Base-by-base conservation (phyloP, 2,329 filamentous ascomycete species). In the Beauveria varroae region DNA sequence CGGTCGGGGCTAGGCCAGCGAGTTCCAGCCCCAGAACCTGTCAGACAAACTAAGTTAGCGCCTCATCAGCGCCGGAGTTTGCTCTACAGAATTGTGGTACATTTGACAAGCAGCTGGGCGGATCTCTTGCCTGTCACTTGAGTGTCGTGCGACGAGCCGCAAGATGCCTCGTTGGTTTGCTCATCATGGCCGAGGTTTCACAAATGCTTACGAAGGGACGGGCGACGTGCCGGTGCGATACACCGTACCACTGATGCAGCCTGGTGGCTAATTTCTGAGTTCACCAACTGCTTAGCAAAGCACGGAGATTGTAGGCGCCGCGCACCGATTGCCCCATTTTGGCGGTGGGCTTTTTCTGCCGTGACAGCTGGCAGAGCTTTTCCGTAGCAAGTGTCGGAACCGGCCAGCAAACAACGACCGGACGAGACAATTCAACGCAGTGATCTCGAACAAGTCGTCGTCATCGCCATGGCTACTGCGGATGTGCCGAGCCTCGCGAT, bases 401-500 rank as follows among this genome's bases (percentile, higher is more conserved):
- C 56, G 34, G 56, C n/a, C 26, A 46, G n/a, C 57, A 52, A 52
- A 43, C 37, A 34, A 34, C 26, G 18, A 6, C 37, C 40, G 41
- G 53, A 60, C 41, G 22, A 20, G 24, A 44, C 14, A 47, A 40
- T 18, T 41, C 56, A 24, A 16, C 28, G 30, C 49, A 30, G 50
- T 30, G 24, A n/a, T 26, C n/a, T 28, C 37, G 2, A 40, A 10
- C 18, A 22, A 41, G 16, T 18, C 12, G 10, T 20, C 22, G 49
- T n/a, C 16, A 47, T 18, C 55, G 44, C 41, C 58, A 74, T 75
- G 71, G 71, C 74, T n/a, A 64, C 70, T 46, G 69, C 74, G 64
- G 70, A 71, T 51, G 53, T 72, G 22, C 76, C 79, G n/a, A 74
- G 79, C 65, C 72, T 91, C 67, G 90, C 88, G 60, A 81, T 96